Evolutionary conservation across 352 stramenopile genomes (phyloP), one percentile per base, ranked within the genome.

Genomic region (Globisporangium canariense): DNA sequence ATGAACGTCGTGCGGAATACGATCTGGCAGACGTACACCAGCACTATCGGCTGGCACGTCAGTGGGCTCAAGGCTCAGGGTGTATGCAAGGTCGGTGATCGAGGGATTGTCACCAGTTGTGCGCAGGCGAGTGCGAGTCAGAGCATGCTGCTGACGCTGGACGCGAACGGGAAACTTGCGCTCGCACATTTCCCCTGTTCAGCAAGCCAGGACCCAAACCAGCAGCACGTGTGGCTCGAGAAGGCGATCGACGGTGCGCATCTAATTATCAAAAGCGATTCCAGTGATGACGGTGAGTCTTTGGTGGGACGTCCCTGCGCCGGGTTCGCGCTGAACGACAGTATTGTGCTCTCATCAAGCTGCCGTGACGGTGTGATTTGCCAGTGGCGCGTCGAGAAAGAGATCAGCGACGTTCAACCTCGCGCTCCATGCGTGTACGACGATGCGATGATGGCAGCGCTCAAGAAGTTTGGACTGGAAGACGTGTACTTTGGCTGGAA

Each of bases 311-410:
- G 47, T 22, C 47, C 54, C 2, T 66, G 10, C 32, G 68, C 65
- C 5, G 71, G 74, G 0, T 93, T 93, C 65, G 81, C 86, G 9
- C 68, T 91, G 2, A 78, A 88, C 52, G 86, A 90, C 50, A 79
- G 70, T 41, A 40, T 90, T 13, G 58, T 78, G 7, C 43, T 94
- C 13, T 83, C 83, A 0, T 76, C 79, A 8, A 79, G 76, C 49
- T 74, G 73, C 43, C 46, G 61, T 16, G 72, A 81, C 10, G 70
- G 76, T 34, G 77, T 78, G 10, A 78, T 93, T 45, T 93, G 82
- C 54, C 86, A 93, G 52, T 94, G 83, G 83, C 66, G 70, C 18
- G 58, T 90, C n/a, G 71, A 74, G 28, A 81, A 84, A 16, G 78
- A 87, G 36, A 64, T 76, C 7, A 53, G 46, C 9, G 80, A 88